These are phyloP conservation scores for Arachnomyces sp. DNA, from an alignment of 2,329 filamentous ascomycete species.

Conservation along the genomic window DNA sequence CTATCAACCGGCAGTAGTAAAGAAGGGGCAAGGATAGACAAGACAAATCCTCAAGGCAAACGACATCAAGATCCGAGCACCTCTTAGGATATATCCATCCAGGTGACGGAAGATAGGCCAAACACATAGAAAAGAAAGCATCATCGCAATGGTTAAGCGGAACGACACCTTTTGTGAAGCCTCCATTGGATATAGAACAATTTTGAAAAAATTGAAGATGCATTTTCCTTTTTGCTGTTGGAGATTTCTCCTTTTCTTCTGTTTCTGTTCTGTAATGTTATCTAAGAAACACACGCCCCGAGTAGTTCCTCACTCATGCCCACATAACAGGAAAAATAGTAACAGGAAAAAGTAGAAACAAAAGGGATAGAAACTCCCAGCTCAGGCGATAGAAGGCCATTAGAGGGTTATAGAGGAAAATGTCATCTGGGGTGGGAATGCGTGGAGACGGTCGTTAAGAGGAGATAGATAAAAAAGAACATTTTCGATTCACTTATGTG, in stretches of 20 bases:
- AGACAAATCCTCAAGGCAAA: too few relatives aligned
- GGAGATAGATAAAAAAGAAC: slow-evolving; percentile 8
- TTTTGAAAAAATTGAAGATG: slow-evolving; percentile 12
- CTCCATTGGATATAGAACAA: slow-evolving; percentile 51
- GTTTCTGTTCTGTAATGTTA: slow-evolving; percentile 2
- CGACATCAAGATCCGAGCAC: too few relatives aligned
- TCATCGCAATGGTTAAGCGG: slow-evolving; percentile 53
- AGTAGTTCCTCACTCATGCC: too few relatives aligned
- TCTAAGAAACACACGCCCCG: neutral
- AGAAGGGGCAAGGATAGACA: too few relatives aligned
- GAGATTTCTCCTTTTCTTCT: neutral
- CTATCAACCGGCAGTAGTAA: too few relatives aligned
- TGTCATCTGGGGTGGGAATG: too few relatives aligned
- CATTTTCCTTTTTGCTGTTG: neutral
- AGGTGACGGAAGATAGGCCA: slow-evolving; percentile 6
- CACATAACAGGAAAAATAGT: too few relatives aligned
- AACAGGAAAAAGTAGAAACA: too few relatives aligned
- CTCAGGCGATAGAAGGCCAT: too few relatives aligned
- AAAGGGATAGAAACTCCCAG: too few relatives aligned
- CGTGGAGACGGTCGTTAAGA: slow-evolving; percentile 9
- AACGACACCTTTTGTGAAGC: slow-evolving; percentile 51
- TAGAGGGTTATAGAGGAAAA: too few relatives aligned
- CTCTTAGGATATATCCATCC: too few relatives aligned
- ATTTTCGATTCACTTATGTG: slow-evolving; percentile 11
- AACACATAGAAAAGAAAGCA: slow-evolving; percentile 22